These are phyloP conservation scores for Pyrenophora seminiperda DNA, from an alignment of 2,329 filamentous ascomycete genomes.

Conservation along the genomic window DNA sequence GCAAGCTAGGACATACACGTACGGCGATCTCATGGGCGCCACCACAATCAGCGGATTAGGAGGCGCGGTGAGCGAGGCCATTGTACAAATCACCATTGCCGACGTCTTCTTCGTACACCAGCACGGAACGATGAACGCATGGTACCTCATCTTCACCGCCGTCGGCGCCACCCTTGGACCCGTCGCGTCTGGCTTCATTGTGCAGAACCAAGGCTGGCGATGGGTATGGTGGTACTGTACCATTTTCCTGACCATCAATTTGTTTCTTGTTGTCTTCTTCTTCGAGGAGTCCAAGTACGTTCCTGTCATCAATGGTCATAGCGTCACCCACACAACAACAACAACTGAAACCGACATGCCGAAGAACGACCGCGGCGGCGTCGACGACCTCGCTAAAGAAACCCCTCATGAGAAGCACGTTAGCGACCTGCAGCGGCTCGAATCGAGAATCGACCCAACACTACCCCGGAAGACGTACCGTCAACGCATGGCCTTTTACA, in stretches of 20 bases:
- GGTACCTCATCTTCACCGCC: slow-evolving; percentile 51
- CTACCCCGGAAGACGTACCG: slow-evolving; percentile 52
- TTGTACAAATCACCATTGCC: slow-evolving; percentile 56
- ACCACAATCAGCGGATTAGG: slow-evolving; percentile 54
- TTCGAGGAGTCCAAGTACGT: slow-evolving; percentile 49
- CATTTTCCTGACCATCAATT: slow-evolving; percentile 48
- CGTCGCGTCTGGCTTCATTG: slow-evolving; percentile 51
- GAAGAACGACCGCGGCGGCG: neutral
- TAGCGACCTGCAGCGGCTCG: slow-evolving; percentile 9
- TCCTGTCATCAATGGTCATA: slow-evolving; percentile 14
- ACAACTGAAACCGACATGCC: neutral
- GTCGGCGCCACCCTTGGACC: slow-evolving; percentile 48
- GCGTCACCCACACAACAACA: neutral
- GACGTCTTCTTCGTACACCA: slow-evolving; percentile 59
- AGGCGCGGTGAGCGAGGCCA: slow-evolving; percentile 52
- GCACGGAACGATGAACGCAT: slow-evolving; percentile 54
- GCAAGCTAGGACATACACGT: slow-evolving; percentile 51
- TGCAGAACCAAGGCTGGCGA: slow-evolving; percentile 54
- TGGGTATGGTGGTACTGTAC: slow-evolving; percentile 58
- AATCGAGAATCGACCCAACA: slow-evolving; percentile 28
- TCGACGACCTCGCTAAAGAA: neutral
- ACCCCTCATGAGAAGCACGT: too few species aligned
- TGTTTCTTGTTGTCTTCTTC: slow-evolving; percentile 52
- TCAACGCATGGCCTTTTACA: slow-evolving; percentile 49
- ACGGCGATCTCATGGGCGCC: slow-evolving; percentile 52